Evolutionary conservation across 345 rosid genomes (phyloP), one percentile per base, ranked within the genome.

Genomic region (Salix brachista): DNA sequence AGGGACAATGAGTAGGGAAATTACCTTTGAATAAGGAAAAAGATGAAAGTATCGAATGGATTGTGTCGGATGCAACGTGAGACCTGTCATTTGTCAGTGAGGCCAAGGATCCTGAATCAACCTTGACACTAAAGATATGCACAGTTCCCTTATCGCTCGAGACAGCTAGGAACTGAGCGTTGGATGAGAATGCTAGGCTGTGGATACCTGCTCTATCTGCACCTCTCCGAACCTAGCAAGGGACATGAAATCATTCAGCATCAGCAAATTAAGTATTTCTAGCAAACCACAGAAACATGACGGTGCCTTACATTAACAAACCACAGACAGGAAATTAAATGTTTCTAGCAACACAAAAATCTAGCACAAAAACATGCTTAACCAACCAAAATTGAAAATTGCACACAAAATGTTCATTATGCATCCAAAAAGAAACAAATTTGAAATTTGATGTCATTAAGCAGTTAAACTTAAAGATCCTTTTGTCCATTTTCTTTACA

Each of bases 141-240:
- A 96, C 91, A 4, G 99, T 93, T 54, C 99, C 99, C 79, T 96
- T 96, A 78, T 93, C 98, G 74, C 99, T 96, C 70, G 99, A 93
- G 75, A 91, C 98, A 58, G 96, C 97, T 75, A 93, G 77, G 97
- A 96, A 92, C 67, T 93, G 88, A 11, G 94, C 93, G 76, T 88
- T 80, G 58, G 91, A 76, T 76, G 98, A 96, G 83, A 96, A 93
- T 18, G 96, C 98, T 84, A 96, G 80, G 81, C 98, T 93, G 76
- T 90, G 85, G 72, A 96, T 90, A 71, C 91, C 97, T 5, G 98
- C 98, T 89, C 96, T 90, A 68, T 93, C 98, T 41, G 94, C 92
- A 80, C 99, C 99, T 75, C 98, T 91, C 78, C 98, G 88, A 34
- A 96, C 91, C 99, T 96, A 79, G 52, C 30, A 67, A 0, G 34